phyloP scores from a whole-genome alignment of 192 early-diverging fungal species.

The Coemansia umbellata region DNA sequence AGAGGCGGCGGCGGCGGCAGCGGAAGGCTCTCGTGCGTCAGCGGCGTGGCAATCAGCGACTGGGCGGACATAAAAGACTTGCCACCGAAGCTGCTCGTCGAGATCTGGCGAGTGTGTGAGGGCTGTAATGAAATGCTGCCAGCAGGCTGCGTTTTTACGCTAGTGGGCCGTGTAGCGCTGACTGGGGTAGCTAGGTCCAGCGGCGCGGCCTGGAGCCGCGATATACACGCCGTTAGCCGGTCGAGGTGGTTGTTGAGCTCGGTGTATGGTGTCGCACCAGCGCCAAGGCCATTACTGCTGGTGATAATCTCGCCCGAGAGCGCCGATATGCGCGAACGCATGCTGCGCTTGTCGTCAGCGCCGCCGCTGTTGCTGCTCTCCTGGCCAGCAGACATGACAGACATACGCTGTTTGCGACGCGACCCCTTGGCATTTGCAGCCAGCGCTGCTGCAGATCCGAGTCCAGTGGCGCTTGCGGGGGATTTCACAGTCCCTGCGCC shows the following conservation, averaged over 20 bases:
- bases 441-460: constrained; percentile 6
- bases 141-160: not conserved
- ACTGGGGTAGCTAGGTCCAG: not conserved
- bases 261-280: constrained; percentile 25
- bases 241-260: constrained; percentile 47
- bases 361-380: constrained; percentile 9
- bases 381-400: constrained; percentile 27
- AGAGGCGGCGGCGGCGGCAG: not conserved
- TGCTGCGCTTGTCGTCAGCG: constrained; percentile 44
- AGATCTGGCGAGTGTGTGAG: constrained; percentile 28
- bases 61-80: constrained; percentile 16
- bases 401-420: constrained; percentile 39
- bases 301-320: constrained; percentile 23
- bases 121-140: not conserved
- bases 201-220: constrained; percentile 26
- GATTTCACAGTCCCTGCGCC: constrained; percentile 33
- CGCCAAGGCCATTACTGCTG: constrained; percentile 1
- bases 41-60: constrained; percentile 9
- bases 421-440: constrained; percentile 19
- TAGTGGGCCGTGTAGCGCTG: not conserved
- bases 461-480: constrained; percentile 21
- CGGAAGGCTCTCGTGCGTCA: constrained; percentile 10
- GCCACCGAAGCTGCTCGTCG: constrained; percentile 18
- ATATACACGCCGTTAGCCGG: constrained; percentile 42
- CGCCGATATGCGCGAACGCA: constrained; percentile 27